Percentiles rank a stretch among this genome's conserved stretches.
Conservation (phyloP, 257 asterid species). For the Primulina huaijiensis region DNA sequence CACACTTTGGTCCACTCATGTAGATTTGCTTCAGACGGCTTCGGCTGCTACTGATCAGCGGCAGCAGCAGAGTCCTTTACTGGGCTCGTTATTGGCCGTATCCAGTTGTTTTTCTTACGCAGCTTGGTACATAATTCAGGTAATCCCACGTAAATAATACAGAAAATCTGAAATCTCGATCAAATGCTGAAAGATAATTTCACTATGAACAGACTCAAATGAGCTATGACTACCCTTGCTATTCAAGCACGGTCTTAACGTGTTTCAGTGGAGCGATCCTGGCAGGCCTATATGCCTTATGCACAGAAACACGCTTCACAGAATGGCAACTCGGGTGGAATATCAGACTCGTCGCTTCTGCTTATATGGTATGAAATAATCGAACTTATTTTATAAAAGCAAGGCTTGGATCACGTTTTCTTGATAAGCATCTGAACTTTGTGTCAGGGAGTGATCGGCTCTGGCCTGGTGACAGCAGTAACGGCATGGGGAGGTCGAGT, state of each 20-base stretch:
- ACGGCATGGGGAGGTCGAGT: slow-evolving; percentile 31
- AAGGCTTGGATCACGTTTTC: background rate
- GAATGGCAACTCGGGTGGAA: slow-evolving; percentile 49
- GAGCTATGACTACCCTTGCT: slow-evolving; percentile 29
- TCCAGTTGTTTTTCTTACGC: slow-evolving; percentile 32
- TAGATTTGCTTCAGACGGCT: slow-evolving; percentile 15
- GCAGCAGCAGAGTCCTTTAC: slow-evolving; percentile 8
- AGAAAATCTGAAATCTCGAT: background rate
- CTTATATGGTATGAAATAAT: slow-evolving; percentile 24
- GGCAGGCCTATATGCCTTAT: slow-evolving; percentile 27
- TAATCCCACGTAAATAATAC: background rate
- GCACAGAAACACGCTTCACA: slow-evolving; percentile 19
- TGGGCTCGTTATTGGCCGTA: slow-evolving; percentile 35
- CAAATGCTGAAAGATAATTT: background rate
- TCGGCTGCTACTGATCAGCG: background rate
- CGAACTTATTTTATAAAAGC: background rate
- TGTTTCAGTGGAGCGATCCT: slow-evolving; percentile 31
- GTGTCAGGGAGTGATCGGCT: slow-evolving; percentile 37
- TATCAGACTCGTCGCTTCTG: slow-evolving; percentile 30
- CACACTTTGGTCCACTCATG: slow-evolving; percentile 15
- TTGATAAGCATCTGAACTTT: background rate
- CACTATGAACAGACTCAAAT: slow-evolving; percentile 26
- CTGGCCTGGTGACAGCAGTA: slow-evolving; percentile 24
- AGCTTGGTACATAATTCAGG: slow-evolving; percentile 42
- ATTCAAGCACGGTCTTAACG: slow-evolving; percentile 34